Base-by-base conservation (phyloP, 257 asterid species). In the Penstemon barbatus region DNA sequence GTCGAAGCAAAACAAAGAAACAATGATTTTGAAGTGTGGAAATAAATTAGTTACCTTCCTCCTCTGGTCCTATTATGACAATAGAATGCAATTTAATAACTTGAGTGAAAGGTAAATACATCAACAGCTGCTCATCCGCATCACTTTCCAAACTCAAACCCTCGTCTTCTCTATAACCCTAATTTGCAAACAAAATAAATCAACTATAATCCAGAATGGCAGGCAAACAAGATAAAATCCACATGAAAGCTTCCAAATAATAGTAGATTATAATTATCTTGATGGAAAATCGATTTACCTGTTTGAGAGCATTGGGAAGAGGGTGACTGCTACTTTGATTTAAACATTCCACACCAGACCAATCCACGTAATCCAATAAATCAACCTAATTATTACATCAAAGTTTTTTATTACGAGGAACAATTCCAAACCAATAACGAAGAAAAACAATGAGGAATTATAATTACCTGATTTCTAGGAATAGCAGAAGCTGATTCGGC, bases 151-250 rank as follows among this genome's bases (percentile, higher is more conserved):
- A 82, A 72, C 81, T 71, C 89, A 94, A 75, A 61, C 91, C 91
- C 45, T 90, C 97, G 13, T 91, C 99, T 64, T 93, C 99, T 84
- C 99, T 83, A 80, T 91, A 94, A n/a, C 91, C 99, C 99, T 91
- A 83, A 61, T 66, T 69, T 45, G 71, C 48, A 46, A 38, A 53
- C 25, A 42, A 51, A 73, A 70, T 9, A 12, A 56, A 65, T 43
- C 71, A 64, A 58, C 13, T 50, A 55, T 3, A 44, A 41, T 39
- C 45, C 41, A 58, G 63, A 70, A 10, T 43, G 7, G 52, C 12
- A 46, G 25, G 41, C 3, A 15, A 36, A 46, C 44, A 70, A 43
- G 10, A 12, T 49, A 4, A 9, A 51, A 38, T 8, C 8, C 8
- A 71, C 11, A 53, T 25, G 59, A 7, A 55, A 15, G 25, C 38